Evolutionary conservation across 1,284 basidiomycete species (phyloP).

Genomic region (Trametes versicolor): DNA sequence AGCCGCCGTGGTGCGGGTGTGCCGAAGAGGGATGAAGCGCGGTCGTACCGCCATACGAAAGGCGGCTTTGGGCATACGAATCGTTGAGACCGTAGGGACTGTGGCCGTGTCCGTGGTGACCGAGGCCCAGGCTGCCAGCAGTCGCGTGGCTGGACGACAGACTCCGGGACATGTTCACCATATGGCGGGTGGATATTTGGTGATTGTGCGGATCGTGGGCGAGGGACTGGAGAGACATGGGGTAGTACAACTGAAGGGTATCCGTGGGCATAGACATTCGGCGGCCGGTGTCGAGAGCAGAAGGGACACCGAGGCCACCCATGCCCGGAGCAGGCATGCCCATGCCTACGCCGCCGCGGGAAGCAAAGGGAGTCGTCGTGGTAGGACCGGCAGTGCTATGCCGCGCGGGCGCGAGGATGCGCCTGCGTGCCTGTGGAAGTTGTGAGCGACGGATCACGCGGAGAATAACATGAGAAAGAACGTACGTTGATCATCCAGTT

Average conservation of each 20-base stretch:
- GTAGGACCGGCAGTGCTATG: slow-evolving; percentile 77
- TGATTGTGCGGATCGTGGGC: slow-evolving; percentile 33
- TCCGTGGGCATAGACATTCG: slow-evolving; percentile 61
- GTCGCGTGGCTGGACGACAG: slow-evolving; percentile 40
- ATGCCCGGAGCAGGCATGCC: slow-evolving; percentile 44
- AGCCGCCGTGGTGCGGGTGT: slow-evolving; percentile 32
- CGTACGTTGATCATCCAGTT: slow-evolving; percentile 93
- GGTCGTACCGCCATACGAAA: slow-evolving; percentile 35
- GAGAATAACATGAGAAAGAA: slow-evolving; percentile 32
- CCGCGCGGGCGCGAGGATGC: slow-evolving; percentile 83
- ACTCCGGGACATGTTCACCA: slow-evolving; percentile 44
- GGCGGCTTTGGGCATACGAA: slow-evolving; percentile 37
- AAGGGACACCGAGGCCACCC: slow-evolving; percentile 40
- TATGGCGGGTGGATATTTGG: slow-evolving; percentile 40
- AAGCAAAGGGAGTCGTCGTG: slow-evolving; percentile 70
- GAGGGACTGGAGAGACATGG: slow-evolving; percentile 72
- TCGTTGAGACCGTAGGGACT: slow-evolving; percentile 39
- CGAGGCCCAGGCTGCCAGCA: slow-evolving; percentile 37
- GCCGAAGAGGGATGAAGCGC: slow-evolving; percentile 36
- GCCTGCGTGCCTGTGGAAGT: slow-evolving; percentile 69
- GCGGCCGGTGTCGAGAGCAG: slow-evolving; percentile 45
- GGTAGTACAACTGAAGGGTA: slow-evolving; percentile 74
- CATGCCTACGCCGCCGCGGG: slow-evolving; percentile 46
- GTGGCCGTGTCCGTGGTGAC: slow-evolving; percentile 38
- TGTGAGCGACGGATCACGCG: background rate